Evolutionary conservation across 306 rosid genomes (phyloP).

Genomic region (Inga oerstediana): DNA sequence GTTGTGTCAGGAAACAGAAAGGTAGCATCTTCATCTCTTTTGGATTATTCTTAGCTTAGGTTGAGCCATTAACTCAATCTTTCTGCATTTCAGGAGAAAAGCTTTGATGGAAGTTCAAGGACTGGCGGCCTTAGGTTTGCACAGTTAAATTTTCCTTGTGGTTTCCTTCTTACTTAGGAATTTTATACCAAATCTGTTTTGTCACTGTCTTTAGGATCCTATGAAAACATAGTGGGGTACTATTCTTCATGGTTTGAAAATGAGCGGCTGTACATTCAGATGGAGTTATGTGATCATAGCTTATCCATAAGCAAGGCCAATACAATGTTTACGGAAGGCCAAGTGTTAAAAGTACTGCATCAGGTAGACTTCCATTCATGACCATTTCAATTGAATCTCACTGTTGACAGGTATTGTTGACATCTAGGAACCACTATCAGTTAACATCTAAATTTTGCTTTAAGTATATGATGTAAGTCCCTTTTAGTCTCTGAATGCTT

Average conservation of each 20-base stretch:
- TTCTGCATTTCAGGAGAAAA: no score
- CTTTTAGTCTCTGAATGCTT: neutral
- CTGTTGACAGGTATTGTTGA: neutral
- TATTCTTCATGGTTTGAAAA: constrained; percentile 92
- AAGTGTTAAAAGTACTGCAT: constrained; percentile 56
- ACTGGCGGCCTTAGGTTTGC: no score
- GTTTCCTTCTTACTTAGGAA: constrained; percentile 5
- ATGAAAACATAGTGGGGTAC: constrained; percentile 85
- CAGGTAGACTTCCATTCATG: constrained; percentile 53
- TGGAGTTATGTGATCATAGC: constrained; percentile 87
- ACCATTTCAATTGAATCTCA: neutral
- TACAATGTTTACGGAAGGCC: constrained; percentile 51
- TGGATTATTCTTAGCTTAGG: no score
- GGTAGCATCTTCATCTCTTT: no score
- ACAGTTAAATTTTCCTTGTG: no score
- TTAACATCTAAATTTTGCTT: neutral
- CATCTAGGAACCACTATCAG: neutral
- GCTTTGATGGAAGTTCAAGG: no score
- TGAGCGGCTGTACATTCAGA: constrained; percentile 86
- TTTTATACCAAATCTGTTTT: constrained; percentile 8
- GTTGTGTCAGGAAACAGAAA: no score
- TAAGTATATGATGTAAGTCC: neutral
- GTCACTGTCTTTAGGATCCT: constrained; percentile 51
- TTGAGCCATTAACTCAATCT: no score
- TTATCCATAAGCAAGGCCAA: constrained; percentile 52